Evolutionary conservation across 305 asterid species (phyloP), one percentile per base, ranked within the genome.

Genomic region (Lippia alba): DNA sequence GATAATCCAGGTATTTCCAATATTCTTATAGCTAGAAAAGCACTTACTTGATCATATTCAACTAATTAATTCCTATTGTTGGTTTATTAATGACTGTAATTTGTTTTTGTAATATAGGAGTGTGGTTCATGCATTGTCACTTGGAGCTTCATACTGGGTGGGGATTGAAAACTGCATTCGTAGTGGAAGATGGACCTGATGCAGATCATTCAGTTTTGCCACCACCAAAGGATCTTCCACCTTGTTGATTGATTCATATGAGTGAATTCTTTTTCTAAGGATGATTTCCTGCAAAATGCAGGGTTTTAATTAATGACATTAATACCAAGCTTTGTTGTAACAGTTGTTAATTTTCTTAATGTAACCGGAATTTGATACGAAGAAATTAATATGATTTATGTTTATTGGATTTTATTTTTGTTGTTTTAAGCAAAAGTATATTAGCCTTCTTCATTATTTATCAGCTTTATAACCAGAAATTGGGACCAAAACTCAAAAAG

Each of bases 61-160:
- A 44, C 49, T n/a, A n/a, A n/a, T n/a, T n/a, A n/a, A n/a, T n/a
- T n/a, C n/a, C n/a, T n/a, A n/a, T 16, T 3, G 5, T 62, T 40
- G 39, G 54, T 40, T 30, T 17, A 55, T 19, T 20, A 19, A 4
- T 18, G 56, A 44, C 10, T 8, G 17, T 4, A 17, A 36, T 16
- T 6, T 16, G 2, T 0, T 51, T 6, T 49, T 33, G 3, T 49
- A 12, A 9, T 61, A 7, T 30, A 83, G 88, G 90, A 49, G 88
- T 84, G 20, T 84, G 88, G 88, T 80, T 83, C 36, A 75, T 83
- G 80, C 88, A 83, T 32, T 83, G 88, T 50, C 88, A 83, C 70
- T 73, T 84, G 75, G 88, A 84, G 82, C 72, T 84, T 12, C 88
- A 84, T 15, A 84, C 88, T 8, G 81, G 88, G 3, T 84, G 88